Base-by-base conservation (phyloP, 2,329 filamentous ascomycete genomes). In the Pseudogymnoascus sp. region DNA sequence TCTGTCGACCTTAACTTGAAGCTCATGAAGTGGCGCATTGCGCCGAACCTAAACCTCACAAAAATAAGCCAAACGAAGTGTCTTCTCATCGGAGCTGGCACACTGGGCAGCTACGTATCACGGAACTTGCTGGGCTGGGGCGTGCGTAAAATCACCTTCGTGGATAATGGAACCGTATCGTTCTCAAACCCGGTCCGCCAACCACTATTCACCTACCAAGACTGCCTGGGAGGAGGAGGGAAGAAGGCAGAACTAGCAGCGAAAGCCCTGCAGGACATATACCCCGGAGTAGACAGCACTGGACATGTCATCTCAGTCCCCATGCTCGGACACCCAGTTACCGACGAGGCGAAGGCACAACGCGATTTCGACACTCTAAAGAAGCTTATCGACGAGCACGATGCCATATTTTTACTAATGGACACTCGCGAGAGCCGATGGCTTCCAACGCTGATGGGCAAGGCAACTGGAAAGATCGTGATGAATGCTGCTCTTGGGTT, bases 1-100 rank as follows among this genome's bases (percentile, higher is more conserved):
- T 92, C 92, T 0, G 93, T 97, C 8, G 94, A 99, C 70, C 81
- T 99, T 62, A 99, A 99, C 70, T 80, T 97, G 63, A 97, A 97
- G 75, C 81, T 99, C 62, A 99, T 99, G 87, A 99, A 97, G 76
- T 99, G 94, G 94, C 87, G 94, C 38, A 91, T 99, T 69, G 90
- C 92, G 6, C 94, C 94, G 0, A 86, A 87, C 58, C 82, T 99
- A 39, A 83, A 97, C 71, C 83, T 99, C 8, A 92, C 97, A 30
- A 83, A 84, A 30, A 92, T 97, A 71, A 97, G 96, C 71, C 83
- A 87, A 62, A 93, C 91, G 3, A 96, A 87, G 70, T 99, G 94
- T 71, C 81, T 99, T 14, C 78, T 99, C 2, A 84, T 99, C 1
- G 94, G 94, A 4, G 92, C 94, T 0, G 94, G 94, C 12, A 99